A percentile compares a stretch with the other conserved stretches of the same genome.
Evolutionary conservation across 2,329 filamentous ascomycete species (phyloP).

Genomic region (Cladobotryum protrusum): DNA sequence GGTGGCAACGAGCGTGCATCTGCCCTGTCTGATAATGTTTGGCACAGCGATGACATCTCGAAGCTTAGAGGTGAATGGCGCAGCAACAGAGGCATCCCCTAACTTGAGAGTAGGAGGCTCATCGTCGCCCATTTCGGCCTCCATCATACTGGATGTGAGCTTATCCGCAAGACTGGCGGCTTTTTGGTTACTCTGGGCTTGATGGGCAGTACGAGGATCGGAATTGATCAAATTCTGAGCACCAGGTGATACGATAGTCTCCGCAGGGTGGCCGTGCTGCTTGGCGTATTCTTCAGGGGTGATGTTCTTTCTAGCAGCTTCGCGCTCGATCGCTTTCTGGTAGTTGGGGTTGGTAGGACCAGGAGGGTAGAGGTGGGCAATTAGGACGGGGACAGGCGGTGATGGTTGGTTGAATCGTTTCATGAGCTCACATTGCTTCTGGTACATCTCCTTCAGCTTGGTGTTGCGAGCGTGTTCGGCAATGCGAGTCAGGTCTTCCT

Average conservation of each 20-base stretch:
- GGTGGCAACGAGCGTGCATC: constrained; percentile 94
- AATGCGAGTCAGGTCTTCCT: constrained; percentile 84
- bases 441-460: constrained; percentile 97
- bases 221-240: constrained; percentile 52
- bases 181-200: constrained; percentile 62
- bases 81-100: constrained; percentile 92
- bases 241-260: constrained; percentile 61
- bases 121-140: constrained; percentile 76
- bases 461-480: constrained; percentile 89
- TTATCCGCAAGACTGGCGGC: constrained; percentile 79
- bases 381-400: constrained; percentile 86
- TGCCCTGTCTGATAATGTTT: constrained; percentile 96
- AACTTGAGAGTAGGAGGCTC: constrained; percentile 96
- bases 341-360: constrained; percentile 91
- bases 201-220: constrained; percentile 20
- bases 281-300: constrained; percentile 52
- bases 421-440: constrained; percentile 92
- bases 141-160: constrained; percentile 81
- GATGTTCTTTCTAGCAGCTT: constrained; percentile 72
- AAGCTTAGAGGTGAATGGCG: constrained; percentile 95
- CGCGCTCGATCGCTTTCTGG: constrained; percentile 81
- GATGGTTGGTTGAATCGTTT: constrained; percentile 87
- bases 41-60: constrained; percentile 95
- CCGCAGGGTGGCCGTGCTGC: constrained; percentile 46
- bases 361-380: constrained; percentile 90